Conservation (phyloP, 1,139 yeast genomes). For the Geotrichum fermentans region DNA sequence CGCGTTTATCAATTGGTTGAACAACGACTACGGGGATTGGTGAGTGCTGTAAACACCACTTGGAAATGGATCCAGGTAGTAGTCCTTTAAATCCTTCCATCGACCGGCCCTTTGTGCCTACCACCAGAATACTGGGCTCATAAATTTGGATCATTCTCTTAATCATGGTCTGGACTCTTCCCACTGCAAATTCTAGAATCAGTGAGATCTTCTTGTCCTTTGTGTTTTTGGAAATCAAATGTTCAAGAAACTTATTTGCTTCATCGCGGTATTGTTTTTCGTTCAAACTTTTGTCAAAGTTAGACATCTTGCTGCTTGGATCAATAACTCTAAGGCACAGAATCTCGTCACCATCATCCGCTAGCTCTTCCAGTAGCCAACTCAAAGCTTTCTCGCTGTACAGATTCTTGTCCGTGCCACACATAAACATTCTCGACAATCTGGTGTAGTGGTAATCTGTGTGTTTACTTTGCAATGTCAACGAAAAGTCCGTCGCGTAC, state of each 20-base stretch:
- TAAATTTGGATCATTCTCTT: constrained; percentile 54
- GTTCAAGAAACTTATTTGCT: constrained; percentile 40
- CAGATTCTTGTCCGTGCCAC: constrained; percentile 56
- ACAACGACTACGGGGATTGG: constrained; percentile 66
- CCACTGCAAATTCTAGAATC: constrained; percentile 57
- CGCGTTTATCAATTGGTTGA: constrained; percentile 49
- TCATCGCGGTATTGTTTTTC: constrained; percentile 39
- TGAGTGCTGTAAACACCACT: constrained; percentile 62
- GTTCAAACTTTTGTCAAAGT: constrained; percentile 31
- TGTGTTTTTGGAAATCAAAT: constrained; percentile 46
- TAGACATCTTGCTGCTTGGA: constrained; percentile 29
- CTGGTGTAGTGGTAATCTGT: constrained; percentile 51
- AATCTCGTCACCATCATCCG: constrained; percentile 60
- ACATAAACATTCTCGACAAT: constrained; percentile 56
- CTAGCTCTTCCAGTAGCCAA: constrained; percentile 64
- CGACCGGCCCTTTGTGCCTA: constrained; percentile 53
- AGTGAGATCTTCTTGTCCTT: constrained; percentile 39
- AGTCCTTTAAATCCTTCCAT: constrained; percentile 46
- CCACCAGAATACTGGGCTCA: constrained; percentile 59
- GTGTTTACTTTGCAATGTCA: constrained; percentile 54
- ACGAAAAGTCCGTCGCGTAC: constrained; percentile 41
- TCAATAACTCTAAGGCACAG: constrained; percentile 58
- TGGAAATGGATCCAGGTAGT: constrained; percentile 47
- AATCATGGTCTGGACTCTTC: constrained; percentile 54
- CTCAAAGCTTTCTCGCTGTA: constrained; percentile 57